Percentiles rank a stretch among this genome's conserved stretches.
Evolutionary conservation across 139 green algal genomes (phyloP).

Genomic region (Ulvella scutata): DNA sequence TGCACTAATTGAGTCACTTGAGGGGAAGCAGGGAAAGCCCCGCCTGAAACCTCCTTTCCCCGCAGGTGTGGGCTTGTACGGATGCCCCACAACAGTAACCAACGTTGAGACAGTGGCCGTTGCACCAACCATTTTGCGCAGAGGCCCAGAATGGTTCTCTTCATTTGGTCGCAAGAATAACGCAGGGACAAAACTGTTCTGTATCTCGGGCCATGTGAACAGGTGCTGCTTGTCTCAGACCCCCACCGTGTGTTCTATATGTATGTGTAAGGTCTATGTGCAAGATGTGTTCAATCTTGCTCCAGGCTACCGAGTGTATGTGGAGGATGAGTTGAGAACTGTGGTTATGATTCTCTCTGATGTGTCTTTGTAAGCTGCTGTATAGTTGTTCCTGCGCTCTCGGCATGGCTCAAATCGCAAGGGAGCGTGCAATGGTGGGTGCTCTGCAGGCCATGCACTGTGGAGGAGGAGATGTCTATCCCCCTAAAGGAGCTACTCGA

Average conservation of each 20-base stretch:
- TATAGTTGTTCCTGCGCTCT: too few species aligned
- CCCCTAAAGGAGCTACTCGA: slow-evolving; percentile 92
- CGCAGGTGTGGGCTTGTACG: slow-evolving; percentile 89
- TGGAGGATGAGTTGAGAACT: too few species aligned
- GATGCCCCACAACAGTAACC: slow-evolving; percentile 92
- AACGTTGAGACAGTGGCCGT: slow-evolving; percentile 97
- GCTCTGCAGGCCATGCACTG: slow-evolving; percentile 65
- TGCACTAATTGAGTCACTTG: slow-evolving; percentile 87
- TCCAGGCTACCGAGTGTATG: too few species aligned
- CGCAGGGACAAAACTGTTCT: slow-evolving; percentile 95
- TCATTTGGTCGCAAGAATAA: slow-evolving; percentile 95
- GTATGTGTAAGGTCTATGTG: too few species aligned
- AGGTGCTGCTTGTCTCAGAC: neutral
- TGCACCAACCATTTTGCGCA: slow-evolving; percentile 85
- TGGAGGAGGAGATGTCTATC: slow-evolving; percentile 99
- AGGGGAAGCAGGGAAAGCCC: slow-evolving; percentile 93
- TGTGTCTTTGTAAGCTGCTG: too few species aligned
- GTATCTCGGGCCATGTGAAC: slow-evolving; percentile 98
- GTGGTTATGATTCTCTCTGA: too few species aligned
- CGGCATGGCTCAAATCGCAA: too few species aligned
- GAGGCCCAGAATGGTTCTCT: slow-evolving; percentile 90
- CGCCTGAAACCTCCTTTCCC: slow-evolving; percentile 95
- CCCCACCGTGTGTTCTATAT: too few species aligned
- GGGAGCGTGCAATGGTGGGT: too few species aligned
- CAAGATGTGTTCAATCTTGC: too few species aligned